A percentile compares a stretch with the other conserved stretches of the same genome.
Evolutionary conservation across 2,329 filamentous ascomycete species (phyloP).

Genomic region (Penicillium sp.): DNA sequence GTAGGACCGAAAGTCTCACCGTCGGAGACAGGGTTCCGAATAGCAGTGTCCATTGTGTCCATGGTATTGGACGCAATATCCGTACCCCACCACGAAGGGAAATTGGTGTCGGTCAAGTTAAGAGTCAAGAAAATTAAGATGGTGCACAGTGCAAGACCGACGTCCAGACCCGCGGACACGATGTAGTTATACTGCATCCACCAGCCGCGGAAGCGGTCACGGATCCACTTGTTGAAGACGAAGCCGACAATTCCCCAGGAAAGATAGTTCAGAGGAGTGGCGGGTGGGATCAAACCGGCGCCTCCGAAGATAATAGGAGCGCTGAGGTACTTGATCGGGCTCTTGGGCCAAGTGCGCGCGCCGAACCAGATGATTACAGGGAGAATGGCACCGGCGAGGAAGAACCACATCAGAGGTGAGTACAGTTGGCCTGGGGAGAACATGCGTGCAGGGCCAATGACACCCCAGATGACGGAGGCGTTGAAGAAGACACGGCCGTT

Average conservation of each 20-base stretch:
- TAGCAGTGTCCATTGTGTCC: slow-evolving; percentile 61
- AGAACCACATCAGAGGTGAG: slow-evolving; percentile 67
- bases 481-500: slow-evolving; percentile 65
- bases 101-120: slow-evolving; percentile 57
- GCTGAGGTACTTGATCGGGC: slow-evolving; percentile 65
- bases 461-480: slow-evolving; percentile 71
- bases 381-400: slow-evolving; percentile 64
- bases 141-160: slow-evolving; percentile 65
- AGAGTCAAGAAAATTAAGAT: slow-evolving; percentile 71
- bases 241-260: slow-evolving; percentile 69
- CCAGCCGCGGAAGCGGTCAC: slow-evolving; percentile 67
- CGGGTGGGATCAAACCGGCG: slow-evolving; percentile 64
- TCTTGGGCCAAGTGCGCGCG: slow-evolving; percentile 63
- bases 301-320: slow-evolving; percentile 70
- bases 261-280: slow-evolving; percentile 70
- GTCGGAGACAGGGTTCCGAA: slow-evolving; percentile 54
- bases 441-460: slow-evolving; percentile 70
- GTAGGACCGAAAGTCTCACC: slow-evolving; percentile 64
- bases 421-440: slow-evolving; percentile 67
- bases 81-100: slow-evolving; percentile 71
- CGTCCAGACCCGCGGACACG: slow-evolving; percentile 70
- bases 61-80: slow-evolving; percentile 59
- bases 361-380: slow-evolving; percentile 65
- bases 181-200: slow-evolving; percentile 80
- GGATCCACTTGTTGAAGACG: slow-evolving; percentile 69